phyloP scores from a whole-genome alignment of 331 rosid genomes.

The Rhamnella rubrinervis region DNA sequence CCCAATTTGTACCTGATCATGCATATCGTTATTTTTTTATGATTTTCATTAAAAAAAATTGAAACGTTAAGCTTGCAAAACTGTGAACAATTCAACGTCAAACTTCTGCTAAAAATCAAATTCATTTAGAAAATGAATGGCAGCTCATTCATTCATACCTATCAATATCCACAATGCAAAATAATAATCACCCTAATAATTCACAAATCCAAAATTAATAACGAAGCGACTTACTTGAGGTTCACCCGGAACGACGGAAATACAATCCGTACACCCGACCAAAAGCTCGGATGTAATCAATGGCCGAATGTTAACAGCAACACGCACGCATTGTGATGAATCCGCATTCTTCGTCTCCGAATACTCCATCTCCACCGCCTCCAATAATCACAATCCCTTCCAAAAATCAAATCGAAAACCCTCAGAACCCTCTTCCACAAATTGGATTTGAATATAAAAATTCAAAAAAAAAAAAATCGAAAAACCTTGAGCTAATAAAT shows the following conservation, averaged over 20 bases:
- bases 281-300: conserved; percentile 79
- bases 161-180: neutral
- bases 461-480: neutral
- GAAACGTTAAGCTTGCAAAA: too few species aligned
- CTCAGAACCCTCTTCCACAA: neutral
- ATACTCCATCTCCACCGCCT: conserved; percentile 48
- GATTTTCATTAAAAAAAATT: neutral
- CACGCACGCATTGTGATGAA: conserved; percentile 68
- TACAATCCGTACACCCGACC: conserved; percentile 82
- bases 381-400: neutral
- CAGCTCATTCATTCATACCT: too few species aligned
- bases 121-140: neutral
- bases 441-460: neutral
- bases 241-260: conserved; percentile 69
- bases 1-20: conserved; percentile 73
- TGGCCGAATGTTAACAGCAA: conserved; percentile 79
- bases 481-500: conserved; percentile 11
- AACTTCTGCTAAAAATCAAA: neutral
- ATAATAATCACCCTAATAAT: neutral
- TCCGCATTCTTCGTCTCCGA: conserved; percentile 44
- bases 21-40: neutral
- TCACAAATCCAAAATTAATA: neutral
- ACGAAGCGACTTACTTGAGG: conserved; percentile 56
- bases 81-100: too few species aligned
- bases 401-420: neutral